A percentile compares a stretch with the other conserved stretches of the same genome.
Evolutionary conservation across 73 alveolate species (phyloP).

Genomic region (Paramecium primaurelia): DNA sequence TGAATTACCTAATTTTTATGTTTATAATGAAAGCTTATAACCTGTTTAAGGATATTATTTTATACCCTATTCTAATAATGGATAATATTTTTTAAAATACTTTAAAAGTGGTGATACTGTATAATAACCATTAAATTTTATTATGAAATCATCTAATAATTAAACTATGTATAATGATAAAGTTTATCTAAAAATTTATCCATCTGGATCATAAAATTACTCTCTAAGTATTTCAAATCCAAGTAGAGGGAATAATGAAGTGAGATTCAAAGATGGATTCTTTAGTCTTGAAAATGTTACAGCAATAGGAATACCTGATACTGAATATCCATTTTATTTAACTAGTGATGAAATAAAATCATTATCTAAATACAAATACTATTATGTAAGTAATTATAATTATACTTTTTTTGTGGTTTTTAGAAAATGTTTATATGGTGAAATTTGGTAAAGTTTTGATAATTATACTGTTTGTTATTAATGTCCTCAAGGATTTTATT

Average conservation of each 20-base stretch:
- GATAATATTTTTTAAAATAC: neutral
- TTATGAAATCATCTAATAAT: neutral
- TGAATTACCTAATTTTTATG: neutral
- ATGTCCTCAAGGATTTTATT: neutral
- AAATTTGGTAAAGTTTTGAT: neutral
- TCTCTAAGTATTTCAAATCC: neutral
- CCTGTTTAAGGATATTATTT: conserved; percentile 1
- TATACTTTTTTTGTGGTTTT: neutral
- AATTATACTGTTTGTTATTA: neutral
- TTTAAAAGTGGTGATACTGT: conserved; percentile 1
- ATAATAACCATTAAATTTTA: neutral
- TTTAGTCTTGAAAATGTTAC: neutral
- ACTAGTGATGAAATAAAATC: neutral
- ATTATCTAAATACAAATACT: neutral
- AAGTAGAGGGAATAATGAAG: neutral
- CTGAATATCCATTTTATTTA: neutral
- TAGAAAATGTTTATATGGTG: conserved; percentile 18
- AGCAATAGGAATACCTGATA: neutral
- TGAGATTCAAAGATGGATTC: neutral
- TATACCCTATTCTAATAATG: neutral
- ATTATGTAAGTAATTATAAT: neutral
- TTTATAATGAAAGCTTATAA: neutral
- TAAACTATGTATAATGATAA: conserved; percentile 4
- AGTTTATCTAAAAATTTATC: neutral
- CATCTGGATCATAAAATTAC: neutral